Base-by-base conservation (phyloP, 2,329 filamentous ascomycete species). In the Pseudogymnoascus sp. region DNA sequence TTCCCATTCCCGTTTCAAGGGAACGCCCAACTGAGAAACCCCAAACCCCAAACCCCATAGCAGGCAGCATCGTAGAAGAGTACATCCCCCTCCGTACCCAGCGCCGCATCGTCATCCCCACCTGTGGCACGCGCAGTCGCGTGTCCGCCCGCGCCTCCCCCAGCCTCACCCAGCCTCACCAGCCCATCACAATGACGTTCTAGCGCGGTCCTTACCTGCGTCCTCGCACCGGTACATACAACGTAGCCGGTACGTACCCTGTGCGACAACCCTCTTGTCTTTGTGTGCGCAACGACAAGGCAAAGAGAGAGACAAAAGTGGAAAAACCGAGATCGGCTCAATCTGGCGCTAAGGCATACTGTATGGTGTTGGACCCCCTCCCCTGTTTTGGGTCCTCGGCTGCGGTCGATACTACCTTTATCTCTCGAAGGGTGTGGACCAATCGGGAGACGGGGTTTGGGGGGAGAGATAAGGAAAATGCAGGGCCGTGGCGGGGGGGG, bases 331-430 rank as follows among this genome's bases (percentile, higher is more conserved):
- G 41, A 50, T 50, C 41, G 41, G 41, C 25, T 50, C 25, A 12
- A 50, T 50, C 41, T 50, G 41, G 41, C 41, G 41, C 41, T 50
- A 50, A 50, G 41, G 41, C 41, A 47, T 47, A n/a, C n/a, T n/a
- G n/a, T n/a, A 18, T 18, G 18, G 18, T 18, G 18, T 18, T 18
- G 18, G 18, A 18, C 18, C 18, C 18, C 18, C 18, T 18, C 18
- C 18, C 18, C 41, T 28, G 20, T 9, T n/a, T 20, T 18, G 18
- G 4, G 5, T 2, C 39, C 39, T 43, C 39, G 39, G 20, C 39
- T 43, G 39, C 14, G 41, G 41, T 20, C 41, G 22, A 25, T 47
- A 28, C 25, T 30, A 50, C 14, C 43, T 28, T 50, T 50, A 50
- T 50, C 43, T 50, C n/a, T 50, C 14, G 4, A 5, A 2, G 14